Percentiles rank a stretch among this genome's conserved stretches.
Evolutionary conservation across 2,329 filamentous ascomycete genomes (phyloP).

Genomic region (Escovopsis sp.): DNA sequence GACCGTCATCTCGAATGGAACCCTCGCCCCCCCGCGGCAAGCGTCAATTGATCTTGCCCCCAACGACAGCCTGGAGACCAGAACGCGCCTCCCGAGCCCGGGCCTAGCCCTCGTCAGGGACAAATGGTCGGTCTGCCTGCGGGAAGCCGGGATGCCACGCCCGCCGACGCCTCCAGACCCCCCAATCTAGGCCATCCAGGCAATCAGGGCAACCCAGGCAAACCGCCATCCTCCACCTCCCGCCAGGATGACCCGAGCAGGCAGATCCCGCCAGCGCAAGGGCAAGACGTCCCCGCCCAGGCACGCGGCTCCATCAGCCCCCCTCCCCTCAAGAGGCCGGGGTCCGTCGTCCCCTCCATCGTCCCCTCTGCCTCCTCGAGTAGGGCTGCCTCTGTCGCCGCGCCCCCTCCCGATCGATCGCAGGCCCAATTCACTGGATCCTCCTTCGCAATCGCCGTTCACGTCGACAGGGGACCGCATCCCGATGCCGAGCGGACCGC

Average conservation of each 20-base stretch:
- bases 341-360: constrained; percentile 3
- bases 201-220: constrained; percentile 3
- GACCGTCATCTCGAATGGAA: no score
- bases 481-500: no score
- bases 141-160: not conserved
- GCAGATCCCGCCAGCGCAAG: not conserved
- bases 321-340: constrained; percentile 11
- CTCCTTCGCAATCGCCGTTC: constrained; percentile 5
- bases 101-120: not conserved
- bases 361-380: no score
- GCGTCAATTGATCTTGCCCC: no score
- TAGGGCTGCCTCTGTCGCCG: not conserved
- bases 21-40: no score
- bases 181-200: no score
- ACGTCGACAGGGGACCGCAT: no score
- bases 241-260: constrained; percentile 1
- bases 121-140: constrained; percentile 3
- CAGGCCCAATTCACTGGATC: no score
- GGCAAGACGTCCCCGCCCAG: constrained; percentile 2
- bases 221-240: not conserved
- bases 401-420: constrained; percentile 2
- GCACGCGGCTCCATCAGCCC: constrained; percentile 14
- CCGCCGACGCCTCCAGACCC: not conserved
- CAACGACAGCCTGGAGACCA: no score
- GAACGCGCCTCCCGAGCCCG: no score